Evolutionary conservation across 2,329 filamentous ascomycete genomes (phyloP), one percentile per base, ranked within the genome.

Genomic region (Aspergillus udagawae): DNA sequence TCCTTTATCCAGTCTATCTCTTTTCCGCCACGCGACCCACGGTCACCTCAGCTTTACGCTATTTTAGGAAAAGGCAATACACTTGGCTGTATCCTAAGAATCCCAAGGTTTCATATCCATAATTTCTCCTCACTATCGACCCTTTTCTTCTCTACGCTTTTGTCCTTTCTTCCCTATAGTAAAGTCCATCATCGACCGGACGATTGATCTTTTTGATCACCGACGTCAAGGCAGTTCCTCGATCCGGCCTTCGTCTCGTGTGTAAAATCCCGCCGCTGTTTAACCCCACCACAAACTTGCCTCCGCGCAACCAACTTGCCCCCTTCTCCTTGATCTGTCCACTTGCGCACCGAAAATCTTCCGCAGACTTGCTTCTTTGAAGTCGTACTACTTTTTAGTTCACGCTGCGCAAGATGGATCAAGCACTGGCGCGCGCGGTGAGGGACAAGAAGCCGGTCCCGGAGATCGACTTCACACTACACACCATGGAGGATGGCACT

Each of bases 401-500:
- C 32, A 47, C 48, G 51, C 58, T 55, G 52, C 54, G 60, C 66
- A 75, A 63, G 38, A 79, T 79, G 77, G 75, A 76, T 63, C 68
- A 65, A 49, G 67, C 69, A 63, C 62, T 97, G 72, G 91, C 96
- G 71, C 91, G 90, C 75, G 94, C 94, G 60, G 92, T 99, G 71
- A 87, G 88, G 75, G 86, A 97, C 70, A 97, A 97, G 88, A 93
- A 90, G 81, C 92, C 93, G 54, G 83, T 95, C 52, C 94, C 94
- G 57, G 93, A 97, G 82, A 97, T 99, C 71, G 94, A 99, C 81
- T 99, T 99, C 76, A 95, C 91, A 56, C 86, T 99, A 71, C 94
- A 99, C 77, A 94, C 90, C 61, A 97, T 97, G 93, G 94, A 99
- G 76, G 94, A 99, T 82, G 91, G 91, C 72, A 87, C 85, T 54